phyloP scores from a whole-genome alignment of 306 rosid species.

The Cotoneaster glaucophyllus region DNA sequence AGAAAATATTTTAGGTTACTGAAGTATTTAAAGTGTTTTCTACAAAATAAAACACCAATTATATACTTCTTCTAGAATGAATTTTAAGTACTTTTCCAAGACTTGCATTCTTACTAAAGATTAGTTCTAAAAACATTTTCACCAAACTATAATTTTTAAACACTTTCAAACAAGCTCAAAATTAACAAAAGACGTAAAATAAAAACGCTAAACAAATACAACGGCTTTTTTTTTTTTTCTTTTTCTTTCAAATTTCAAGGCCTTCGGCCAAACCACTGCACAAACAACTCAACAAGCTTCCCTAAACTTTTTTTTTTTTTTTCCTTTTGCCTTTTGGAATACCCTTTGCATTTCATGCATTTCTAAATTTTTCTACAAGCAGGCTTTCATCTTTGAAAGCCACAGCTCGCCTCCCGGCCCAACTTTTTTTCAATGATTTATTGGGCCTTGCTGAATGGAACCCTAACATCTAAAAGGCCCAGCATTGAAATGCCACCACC shows the following conservation, averaged over 20 bases:
- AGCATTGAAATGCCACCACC: conserved; percentile 23
- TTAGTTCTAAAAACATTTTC: too few species aligned
- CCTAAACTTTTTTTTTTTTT: neutral
- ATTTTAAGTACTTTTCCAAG: too few species aligned
- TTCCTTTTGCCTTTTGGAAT: neutral
- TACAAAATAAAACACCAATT: too few species aligned
- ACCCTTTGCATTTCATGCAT: conserved; percentile 16
- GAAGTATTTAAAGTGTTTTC: too few species aligned
- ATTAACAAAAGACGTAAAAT: too few species aligned
- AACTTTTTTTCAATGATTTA: conserved; percentile 40
- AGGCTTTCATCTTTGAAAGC: conserved; percentile 71
- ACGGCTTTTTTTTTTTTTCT: neutral
- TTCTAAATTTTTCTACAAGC: conserved; percentile 58
- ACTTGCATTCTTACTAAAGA: too few species aligned
- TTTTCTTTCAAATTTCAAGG: conserved; percentile 25
- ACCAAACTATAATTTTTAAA: too few species aligned
- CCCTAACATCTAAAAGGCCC: conserved; percentile 48
- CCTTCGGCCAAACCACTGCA: conserved; percentile 75
- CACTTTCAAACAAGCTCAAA: too few species aligned
- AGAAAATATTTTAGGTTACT: too few species aligned
- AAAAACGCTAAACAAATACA: neutral
- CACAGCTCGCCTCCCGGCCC: conserved; percentile 45
- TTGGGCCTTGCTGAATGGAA: conserved; percentile 45
- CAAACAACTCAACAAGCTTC: conserved; percentile 15
- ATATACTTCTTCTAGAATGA: too few species aligned